phyloP scores from a whole-genome alignment of 2,329 filamentous ascomycete genomes.

The Drechslerella coelobrocha region DNA sequence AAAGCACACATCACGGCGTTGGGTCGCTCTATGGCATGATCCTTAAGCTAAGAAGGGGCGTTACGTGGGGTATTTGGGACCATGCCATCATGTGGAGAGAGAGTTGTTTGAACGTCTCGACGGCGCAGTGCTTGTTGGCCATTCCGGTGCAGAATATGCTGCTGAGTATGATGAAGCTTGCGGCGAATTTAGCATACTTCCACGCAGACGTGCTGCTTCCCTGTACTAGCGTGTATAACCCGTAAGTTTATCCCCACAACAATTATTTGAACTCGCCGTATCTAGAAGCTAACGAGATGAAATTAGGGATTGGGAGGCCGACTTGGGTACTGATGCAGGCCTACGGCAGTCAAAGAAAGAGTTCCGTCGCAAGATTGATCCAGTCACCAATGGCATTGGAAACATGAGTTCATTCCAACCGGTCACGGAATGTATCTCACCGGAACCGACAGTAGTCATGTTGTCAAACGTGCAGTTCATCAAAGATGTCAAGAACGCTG shows the following conservation, averaged over 20 bases:
- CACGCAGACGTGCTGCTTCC: constrained; percentile 69
- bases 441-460: constrained; percentile 70
- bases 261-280: not conserved
- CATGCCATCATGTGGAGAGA: constrained; percentile 70
- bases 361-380: constrained; percentile 68
- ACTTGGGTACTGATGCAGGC: constrained; percentile 68
- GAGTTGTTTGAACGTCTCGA: constrained; percentile 63
- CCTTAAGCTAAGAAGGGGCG: constrained; percentile 68
- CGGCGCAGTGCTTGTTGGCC: constrained; percentile 62
- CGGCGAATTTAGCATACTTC: constrained; percentile 61
- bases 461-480: constrained; percentile 68
- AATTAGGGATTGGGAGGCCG: constrained; percentile 65
- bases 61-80: constrained; percentile 70
- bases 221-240: constrained; percentile 69
- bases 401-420: constrained; percentile 70
- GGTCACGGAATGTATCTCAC: constrained; percentile 66
- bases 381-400: constrained; percentile 70
- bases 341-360: constrained; percentile 65
- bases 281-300: not conserved
- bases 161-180: constrained; percentile 62
- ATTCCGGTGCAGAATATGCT: constrained; percentile 63
- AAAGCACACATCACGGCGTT: constrained; percentile 69
- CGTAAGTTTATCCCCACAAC: constrained; percentile 54
- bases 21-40: constrained; percentile 69
- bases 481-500: constrained; percentile 71